Conservation (phyloP, 805 yeast genomes). For the Ogataea nakhonphanomensis region DNA sequence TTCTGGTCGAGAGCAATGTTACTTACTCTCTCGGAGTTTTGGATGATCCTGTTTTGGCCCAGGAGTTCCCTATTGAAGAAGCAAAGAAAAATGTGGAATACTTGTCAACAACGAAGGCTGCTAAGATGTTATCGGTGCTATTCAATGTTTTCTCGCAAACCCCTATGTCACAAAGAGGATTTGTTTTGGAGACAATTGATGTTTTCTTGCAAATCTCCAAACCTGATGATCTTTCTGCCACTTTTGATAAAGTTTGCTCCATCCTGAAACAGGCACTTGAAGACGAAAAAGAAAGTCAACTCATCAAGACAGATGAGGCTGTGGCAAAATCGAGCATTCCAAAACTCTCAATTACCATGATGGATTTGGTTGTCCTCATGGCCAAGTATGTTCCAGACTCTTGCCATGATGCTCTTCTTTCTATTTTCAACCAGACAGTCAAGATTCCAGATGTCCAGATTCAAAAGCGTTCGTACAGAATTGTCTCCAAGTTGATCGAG, state of each 20-base stretch:
- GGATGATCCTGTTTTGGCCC: constrained; percentile 54
- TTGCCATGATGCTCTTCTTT: constrained; percentile 67
- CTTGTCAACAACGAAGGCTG: constrained; percentile 55
- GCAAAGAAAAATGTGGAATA: constrained; percentile 59
- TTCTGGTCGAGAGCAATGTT: constrained; percentile 72
- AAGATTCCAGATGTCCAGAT: constrained; percentile 56
- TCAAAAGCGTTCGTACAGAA: constrained; percentile 88
- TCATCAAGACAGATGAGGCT: constrained; percentile 34
- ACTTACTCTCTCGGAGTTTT: constrained; percentile 59
- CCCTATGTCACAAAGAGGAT: constrained; percentile 76
- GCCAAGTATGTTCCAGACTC: constrained; percentile 73
- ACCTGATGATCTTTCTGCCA: constrained; percentile 60
- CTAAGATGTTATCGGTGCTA: constrained; percentile 78
- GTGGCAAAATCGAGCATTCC: constrained; percentile 38
- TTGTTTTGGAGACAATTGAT: constrained; percentile 82
- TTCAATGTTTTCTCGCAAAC: constrained; percentile 94
- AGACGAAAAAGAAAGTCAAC: constrained; percentile 40
- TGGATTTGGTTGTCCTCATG: constrained; percentile 88
- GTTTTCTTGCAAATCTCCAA: constrained; percentile 70
- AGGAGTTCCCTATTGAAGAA: constrained; percentile 55
- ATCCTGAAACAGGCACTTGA: constrained; percentile 73
- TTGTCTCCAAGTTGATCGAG: constrained; percentile 67
- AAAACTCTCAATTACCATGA: constrained; percentile 72
- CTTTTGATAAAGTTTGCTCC: constrained; percentile 84
- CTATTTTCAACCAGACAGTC: constrained; percentile 74